Base-by-base conservation (phyloP, 192 early-diverging fungal genomes). In the Gonapodya prolifera region DNA sequence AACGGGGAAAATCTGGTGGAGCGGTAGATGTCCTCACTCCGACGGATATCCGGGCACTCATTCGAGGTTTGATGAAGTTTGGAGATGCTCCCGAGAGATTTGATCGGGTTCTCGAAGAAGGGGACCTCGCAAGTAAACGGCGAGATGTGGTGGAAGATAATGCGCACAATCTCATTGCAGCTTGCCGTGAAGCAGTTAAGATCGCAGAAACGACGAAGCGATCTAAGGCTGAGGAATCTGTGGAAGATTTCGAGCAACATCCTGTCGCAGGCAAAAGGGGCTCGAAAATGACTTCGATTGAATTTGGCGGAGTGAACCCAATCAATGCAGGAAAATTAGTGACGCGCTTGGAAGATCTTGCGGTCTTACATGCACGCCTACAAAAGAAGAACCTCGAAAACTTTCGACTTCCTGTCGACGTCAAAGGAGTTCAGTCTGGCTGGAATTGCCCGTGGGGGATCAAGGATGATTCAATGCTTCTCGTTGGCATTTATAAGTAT, bases 401-500 rank as follows among this genome's bases (percentile, higher is more conserved):
- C 78, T 99, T 97, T 84, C 85, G 96, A 17, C 82, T 99, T 17
- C 83, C 86, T 17, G 83, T 88, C n/a, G 82, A 86, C n/a, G 80
- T 96, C 30, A 98, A 98, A 83, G 87, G 89, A 32, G 94, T 94
- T 0, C 45, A 61, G 23, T 83, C 88, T 78, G 90, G 92, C 76
- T 99, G 97, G 97, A 84, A 84, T 69, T 91, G 90, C 69, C 36
- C 84, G 32, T 99, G 98, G 98, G 89, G 91, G 1, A 90, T 90
- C 75, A 90, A 90, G 61, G 98, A 99, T 79, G 98, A 99, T 81
- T 88, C 96, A 29, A 94, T 96, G 93, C 87, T 99, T 34, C 84
- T 99, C 28, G 92, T 98, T 33, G 98, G 98, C 75, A 91, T 99
- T 69, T 94, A 95, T 82, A 86, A 87, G 74, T 91, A 98, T 81